Conservation (phyloP, 2,329 filamentous ascomycete genomes). For the Arthrobotrys entomopaga region DNA sequence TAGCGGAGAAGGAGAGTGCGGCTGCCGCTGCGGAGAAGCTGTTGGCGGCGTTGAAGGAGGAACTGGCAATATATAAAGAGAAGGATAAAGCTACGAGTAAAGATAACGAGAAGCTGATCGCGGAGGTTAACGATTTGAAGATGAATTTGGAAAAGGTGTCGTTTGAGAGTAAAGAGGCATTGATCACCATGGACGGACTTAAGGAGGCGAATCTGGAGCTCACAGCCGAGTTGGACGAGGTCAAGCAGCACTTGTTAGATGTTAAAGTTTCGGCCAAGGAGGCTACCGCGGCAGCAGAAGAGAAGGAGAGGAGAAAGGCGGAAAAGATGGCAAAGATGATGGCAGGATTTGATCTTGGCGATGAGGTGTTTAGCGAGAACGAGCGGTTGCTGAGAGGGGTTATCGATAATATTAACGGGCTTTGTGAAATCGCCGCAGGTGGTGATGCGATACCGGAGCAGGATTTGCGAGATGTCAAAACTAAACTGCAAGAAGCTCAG, state of each 20-base stretch:
- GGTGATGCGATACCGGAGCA: conserved; percentile 85
- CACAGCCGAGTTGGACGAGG: conserved; percentile 88
- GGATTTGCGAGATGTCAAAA: conserved; percentile 79
- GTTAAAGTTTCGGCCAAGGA: conserved; percentile 97
- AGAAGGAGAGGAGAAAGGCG: conserved; percentile 98
- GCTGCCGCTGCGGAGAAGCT: conserved; percentile 82
- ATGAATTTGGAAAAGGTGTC: conserved; percentile 96
- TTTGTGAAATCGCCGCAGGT: conserved; percentile 78
- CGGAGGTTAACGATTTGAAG: conserved; percentile 89
- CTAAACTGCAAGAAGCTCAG: conserved; percentile 86
- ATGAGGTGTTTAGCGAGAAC: conserved; percentile 92
- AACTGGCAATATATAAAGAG: conserved; percentile 84
- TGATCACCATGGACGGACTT: conserved; percentile 96
- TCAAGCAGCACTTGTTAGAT: conserved; percentile 95
- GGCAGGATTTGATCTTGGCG: conserved; percentile 94
- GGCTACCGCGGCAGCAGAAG: conserved; percentile 85
- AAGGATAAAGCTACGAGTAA: conserved; percentile 83
- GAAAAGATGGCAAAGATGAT: conserved; percentile 99
- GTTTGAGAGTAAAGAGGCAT: conserved; percentile 95
- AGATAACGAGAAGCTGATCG: conserved; percentile 86
- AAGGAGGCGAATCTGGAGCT: conserved; percentile 96
- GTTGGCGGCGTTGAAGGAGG: conserved; percentile 83
- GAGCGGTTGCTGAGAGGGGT: conserved; percentile 84
- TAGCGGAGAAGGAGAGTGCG: conserved; percentile 89
- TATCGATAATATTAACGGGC: conserved; percentile 81